phyloP scores from a whole-genome alignment of 108 stramenopile genomes.

The Thalassiosira profunda region DNA sequence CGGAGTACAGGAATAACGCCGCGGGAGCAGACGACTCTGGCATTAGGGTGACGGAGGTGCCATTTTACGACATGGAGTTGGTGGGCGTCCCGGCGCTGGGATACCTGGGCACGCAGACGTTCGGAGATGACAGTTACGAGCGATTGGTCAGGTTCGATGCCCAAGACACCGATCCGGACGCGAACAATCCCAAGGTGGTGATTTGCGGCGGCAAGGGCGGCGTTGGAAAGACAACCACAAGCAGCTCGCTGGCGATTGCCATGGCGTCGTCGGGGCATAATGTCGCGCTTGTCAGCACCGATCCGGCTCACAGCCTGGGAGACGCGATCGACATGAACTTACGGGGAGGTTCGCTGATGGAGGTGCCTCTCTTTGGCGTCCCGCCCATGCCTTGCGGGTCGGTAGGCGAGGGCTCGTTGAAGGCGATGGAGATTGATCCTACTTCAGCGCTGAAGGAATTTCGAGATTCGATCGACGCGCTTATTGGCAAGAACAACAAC shows the following conservation, averaged over 20 bases:
- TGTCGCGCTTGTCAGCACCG: conserved; percentile 92
- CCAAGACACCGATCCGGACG: conserved; percentile 36
- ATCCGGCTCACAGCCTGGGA: conserved; percentile 97
- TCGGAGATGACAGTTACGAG: conserved; percentile 61
- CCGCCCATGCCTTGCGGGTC: conserved; percentile 33
- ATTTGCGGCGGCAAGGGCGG: conserved; percentile 95
- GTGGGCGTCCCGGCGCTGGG: conserved; percentile 85
- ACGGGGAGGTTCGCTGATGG: conserved; percentile 64
- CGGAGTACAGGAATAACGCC: conserved; percentile 68
- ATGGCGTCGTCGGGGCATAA: conserved; percentile 90
- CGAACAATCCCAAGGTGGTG: conserved; percentile 64
- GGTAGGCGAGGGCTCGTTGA: conserved; percentile 68
- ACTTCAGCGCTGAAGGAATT: conserved; percentile 73
- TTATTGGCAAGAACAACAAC: conserved; percentile 57
- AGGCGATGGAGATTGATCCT: conserved; percentile 90
- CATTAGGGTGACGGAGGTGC: conserved; percentile 72
- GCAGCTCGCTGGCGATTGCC: conserved; percentile 84
- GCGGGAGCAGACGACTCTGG: conserved; percentile 28
- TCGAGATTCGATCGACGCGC: conserved; percentile 73
- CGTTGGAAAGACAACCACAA: conserved; percentile 92
- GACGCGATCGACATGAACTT: conserved; percentile 92
- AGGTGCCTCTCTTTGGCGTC: conserved; percentile 78
- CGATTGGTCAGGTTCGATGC: conserved; percentile 55
- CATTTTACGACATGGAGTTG: conserved; percentile 88
- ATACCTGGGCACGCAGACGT: conserved; percentile 65